phyloP scores from a whole-genome alignment of 495 filamentous ascomycete species.

The Hypoxylon subgilvum region DNA sequence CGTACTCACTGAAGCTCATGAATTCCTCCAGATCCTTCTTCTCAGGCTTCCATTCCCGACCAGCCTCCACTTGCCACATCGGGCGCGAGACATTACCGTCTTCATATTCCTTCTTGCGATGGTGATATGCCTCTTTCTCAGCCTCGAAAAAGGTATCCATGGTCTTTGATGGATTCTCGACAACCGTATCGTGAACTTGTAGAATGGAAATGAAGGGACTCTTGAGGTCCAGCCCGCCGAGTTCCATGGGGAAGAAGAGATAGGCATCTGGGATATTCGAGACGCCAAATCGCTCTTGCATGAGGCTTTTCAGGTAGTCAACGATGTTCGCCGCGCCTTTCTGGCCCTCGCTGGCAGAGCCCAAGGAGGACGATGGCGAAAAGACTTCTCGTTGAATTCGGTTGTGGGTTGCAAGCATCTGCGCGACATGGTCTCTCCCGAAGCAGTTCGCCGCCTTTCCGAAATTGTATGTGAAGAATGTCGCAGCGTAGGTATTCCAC shows the following conservation, averaged over 20 bases:
- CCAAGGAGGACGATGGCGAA: conserved; percentile 30
- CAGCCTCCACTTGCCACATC: background rate
- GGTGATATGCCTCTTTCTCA: conserved; percentile 55
- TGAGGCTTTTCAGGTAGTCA: conserved; percentile 60
- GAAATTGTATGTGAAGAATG: conserved; percentile 71
- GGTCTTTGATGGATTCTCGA: conserved; percentile 49
- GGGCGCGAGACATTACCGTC: conserved; percentile 11
- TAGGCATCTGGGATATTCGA: conserved; percentile 68
- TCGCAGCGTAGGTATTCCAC: conserved; percentile 69
- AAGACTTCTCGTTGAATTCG: conserved; percentile 66
- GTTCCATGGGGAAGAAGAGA: conserved; percentile 67
- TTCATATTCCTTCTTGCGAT: conserved; percentile 54
- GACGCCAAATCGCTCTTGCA: conserved; percentile 61
- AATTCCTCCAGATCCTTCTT: conserved; percentile 46
- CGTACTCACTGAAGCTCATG: conserved; percentile 62
- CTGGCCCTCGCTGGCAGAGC: conserved; percentile 2
- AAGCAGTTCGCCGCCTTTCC: conserved; percentile 69
- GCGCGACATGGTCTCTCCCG: conserved; percentile 67
- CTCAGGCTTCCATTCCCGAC: conserved; percentile 34
- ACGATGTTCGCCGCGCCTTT: conserved; percentile 58
- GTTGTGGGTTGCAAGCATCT: conserved; percentile 63
- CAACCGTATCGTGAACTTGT: conserved; percentile 60
- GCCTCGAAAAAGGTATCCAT: conserved; percentile 54
- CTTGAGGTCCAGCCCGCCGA: conserved; percentile 63
- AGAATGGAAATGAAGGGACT: conserved; percentile 63